Percentiles rank a stretch among this genome's conserved stretches.
These are phyloP conservation scores for Calonectria multiphialidica DNA, from an alignment of 2,329 filamentous ascomycete species.

Conservation along the genomic window DNA sequence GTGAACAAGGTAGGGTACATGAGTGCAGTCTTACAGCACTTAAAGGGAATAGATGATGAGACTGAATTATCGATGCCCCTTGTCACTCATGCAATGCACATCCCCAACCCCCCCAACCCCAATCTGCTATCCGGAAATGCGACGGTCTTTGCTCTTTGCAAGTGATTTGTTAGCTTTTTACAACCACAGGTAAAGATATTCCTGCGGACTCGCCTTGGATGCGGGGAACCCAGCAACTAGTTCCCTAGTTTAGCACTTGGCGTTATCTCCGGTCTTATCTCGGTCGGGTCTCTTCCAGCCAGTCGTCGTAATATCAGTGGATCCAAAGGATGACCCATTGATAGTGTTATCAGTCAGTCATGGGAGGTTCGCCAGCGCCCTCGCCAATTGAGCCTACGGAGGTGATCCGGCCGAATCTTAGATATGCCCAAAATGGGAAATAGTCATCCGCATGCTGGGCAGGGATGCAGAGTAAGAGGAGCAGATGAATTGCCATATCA, in stretches of 20 bases:
- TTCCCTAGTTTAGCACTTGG: too few species aligned
- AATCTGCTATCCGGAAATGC: not conserved
- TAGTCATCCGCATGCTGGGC: not conserved
- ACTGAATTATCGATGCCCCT: too few species aligned
- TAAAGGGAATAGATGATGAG: too few species aligned
- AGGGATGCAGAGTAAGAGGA: not conserved
- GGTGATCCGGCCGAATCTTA: not conserved
- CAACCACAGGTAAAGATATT: not conserved
- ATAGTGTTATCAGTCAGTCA: not conserved
- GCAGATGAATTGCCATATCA: not conserved
- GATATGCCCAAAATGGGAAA: not conserved
- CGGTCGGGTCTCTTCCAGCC: not conserved
- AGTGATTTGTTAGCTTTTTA: not conserved
- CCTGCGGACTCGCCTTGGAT: not conserved
- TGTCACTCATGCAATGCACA: too few species aligned
- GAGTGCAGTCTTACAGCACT: too few species aligned
- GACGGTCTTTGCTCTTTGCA: not conserved
- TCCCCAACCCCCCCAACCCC: too few species aligned
- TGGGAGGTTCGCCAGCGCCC: not conserved
- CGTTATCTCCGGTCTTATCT: not conserved
- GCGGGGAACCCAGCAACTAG: not conserved
- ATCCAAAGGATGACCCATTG: not conserved
- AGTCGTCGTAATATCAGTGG: not conserved
- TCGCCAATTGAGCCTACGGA: not conserved
- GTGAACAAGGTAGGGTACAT: too few species aligned